These are phyloP conservation scores for Zymoseptoria ardabiliae DNA, from an alignment of 2,329 filamentous ascomycete species.

Conservation along the genomic window DNA sequence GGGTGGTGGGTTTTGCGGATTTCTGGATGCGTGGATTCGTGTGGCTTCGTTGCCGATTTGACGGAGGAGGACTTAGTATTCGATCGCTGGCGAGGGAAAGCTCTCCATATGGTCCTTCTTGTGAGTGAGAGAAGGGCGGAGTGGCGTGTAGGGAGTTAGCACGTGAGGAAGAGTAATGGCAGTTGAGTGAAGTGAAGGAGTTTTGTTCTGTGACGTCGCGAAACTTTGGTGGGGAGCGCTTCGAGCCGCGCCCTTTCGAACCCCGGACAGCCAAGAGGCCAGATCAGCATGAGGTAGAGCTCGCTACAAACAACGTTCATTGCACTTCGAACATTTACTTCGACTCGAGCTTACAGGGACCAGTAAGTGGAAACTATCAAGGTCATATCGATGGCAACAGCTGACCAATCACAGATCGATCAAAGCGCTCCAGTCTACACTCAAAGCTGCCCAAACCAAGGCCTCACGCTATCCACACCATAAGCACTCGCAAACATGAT, in stretches of 20 bases:
- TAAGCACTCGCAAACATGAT: constrained; percentile 61
- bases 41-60: constrained; percentile 1
- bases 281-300: background rate
- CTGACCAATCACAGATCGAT: background rate
- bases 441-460: background rate
- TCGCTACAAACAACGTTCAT: background rate
- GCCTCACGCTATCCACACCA: background rate
- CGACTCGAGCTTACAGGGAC: background rate
- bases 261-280: background rate
- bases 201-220: background rate
- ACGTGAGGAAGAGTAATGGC: background rate
- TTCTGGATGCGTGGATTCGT: background rate
- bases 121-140: background rate
- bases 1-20: constrained; percentile 21
- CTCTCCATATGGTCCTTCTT: constrained; percentile 25
- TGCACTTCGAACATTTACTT: background rate
- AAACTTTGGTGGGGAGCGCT: background rate
- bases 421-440: background rate
- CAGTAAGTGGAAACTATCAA: background rate
- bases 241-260: background rate
- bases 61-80: background rate
- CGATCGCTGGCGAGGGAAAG: constrained; percentile 26
- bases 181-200: background rate
- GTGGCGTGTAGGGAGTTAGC: background rate
- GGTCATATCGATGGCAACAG: background rate